These are phyloP conservation scores for Didymella lethalis DNA, from an alignment of 2,329 filamentous ascomycete species.

Conservation along the genomic window DNA sequence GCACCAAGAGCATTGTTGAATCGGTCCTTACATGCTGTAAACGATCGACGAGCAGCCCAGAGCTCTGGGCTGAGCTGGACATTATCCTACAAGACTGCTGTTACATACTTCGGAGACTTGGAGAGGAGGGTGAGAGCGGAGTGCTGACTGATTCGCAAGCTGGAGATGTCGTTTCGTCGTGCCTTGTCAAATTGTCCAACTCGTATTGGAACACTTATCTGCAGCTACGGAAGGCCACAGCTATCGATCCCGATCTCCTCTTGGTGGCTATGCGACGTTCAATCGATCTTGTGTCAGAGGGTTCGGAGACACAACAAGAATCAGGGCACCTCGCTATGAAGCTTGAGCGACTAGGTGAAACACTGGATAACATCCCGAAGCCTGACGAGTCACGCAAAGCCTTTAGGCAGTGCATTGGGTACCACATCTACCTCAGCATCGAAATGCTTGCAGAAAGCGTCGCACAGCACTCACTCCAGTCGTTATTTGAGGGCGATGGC, in stretches of 20 bases:
- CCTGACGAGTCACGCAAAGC: slow-evolving; percentile 66
- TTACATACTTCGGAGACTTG: slow-evolving; percentile 39
- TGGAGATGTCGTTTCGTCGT: slow-evolving; percentile 29
- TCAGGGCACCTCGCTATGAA: slow-evolving; percentile 69
- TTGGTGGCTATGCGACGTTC: slow-evolving; percentile 69
- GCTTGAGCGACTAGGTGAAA: slow-evolving; percentile 70
- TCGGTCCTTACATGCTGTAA: slow-evolving; percentile 48
- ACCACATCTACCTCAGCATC: slow-evolving; percentile 66
- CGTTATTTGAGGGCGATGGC: slow-evolving; percentile 63
- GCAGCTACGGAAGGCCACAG: slow-evolving; percentile 57
- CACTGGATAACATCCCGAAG: slow-evolving; percentile 63
- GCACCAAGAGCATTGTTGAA: slow-evolving; percentile 47
- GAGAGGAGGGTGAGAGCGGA: slow-evolving; percentile 24
- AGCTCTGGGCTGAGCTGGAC: slow-evolving; percentile 46
- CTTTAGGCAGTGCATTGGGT: slow-evolving; percentile 67
- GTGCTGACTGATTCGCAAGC: slow-evolving; percentile 14
- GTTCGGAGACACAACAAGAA: slow-evolving; percentile 63
- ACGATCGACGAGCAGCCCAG: slow-evolving; percentile 28
- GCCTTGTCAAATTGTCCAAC: slow-evolving; percentile 72
- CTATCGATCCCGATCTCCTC: slow-evolving; percentile 55
- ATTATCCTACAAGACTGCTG: slow-evolving; percentile 43
- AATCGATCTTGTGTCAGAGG: slow-evolving; percentile 67
- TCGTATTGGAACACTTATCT: slow-evolving; percentile 73
- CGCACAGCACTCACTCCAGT: slow-evolving; percentile 58
- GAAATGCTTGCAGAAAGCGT: slow-evolving; percentile 62